Percentiles rank a stretch among this genome's conserved stretches.
Evolutionary conservation across 495 filamentous ascomycete species (phyloP).

Genomic region (Beverwykella pulmonaria): DNA sequence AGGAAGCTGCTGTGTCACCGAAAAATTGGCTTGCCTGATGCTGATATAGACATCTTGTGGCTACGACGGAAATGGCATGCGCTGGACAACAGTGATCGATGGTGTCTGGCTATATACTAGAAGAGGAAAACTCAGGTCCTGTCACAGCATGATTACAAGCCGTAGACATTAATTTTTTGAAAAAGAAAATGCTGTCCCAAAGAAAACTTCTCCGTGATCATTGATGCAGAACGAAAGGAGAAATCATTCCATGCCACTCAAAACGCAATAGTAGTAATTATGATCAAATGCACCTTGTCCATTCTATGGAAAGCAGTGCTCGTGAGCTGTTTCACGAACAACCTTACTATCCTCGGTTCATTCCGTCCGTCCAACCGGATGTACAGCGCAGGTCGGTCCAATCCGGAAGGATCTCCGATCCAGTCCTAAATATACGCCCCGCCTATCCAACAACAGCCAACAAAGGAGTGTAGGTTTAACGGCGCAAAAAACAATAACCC

Average conservation of each 20-base stretch:
- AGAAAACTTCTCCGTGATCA: too few species aligned
- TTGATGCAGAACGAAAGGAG: too few species aligned
- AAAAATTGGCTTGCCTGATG: too few species aligned
- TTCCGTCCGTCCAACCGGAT: too few species aligned
- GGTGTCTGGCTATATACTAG: background rate
- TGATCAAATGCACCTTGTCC: background rate
- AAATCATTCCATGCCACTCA: too few species aligned
- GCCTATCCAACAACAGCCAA: constrained; percentile 2
- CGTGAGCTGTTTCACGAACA: background rate
- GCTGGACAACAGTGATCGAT: background rate
- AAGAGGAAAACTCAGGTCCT: too few species aligned
- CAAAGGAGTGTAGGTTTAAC: constrained; percentile 11
- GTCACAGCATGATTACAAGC: background rate
- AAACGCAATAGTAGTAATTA: too few species aligned
- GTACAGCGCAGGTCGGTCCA: too few species aligned
- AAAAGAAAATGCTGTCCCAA: too few species aligned
- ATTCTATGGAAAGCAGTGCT: constrained; percentile 13
- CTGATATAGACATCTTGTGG: too few species aligned
- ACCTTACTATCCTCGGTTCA: constrained; percentile 1
- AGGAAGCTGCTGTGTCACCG: too few species aligned
- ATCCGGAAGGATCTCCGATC: background rate
- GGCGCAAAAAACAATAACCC: constrained; percentile 11
- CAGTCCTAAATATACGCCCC: background rate
- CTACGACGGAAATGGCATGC: background rate
- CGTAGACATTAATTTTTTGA: background rate